Base-by-base conservation (phyloP, 2,329 filamentous ascomycete genomes). In the Aspergillus unguis region DNA sequence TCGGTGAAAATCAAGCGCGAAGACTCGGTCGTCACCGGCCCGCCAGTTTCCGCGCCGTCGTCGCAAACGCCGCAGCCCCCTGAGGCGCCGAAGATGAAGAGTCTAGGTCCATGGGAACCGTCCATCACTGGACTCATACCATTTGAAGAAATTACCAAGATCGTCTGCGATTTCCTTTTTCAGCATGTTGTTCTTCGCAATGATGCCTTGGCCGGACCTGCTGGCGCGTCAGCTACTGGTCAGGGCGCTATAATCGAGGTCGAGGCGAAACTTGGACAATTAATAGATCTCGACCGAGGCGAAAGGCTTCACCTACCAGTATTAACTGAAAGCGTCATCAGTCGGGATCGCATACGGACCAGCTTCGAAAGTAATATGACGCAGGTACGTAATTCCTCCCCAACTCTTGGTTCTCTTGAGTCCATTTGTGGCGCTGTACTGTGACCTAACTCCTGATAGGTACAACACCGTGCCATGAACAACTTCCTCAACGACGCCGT, bases 331-430 rank as follows among this genome's bases (percentile, higher is more conserved):
- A 87, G 83, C 44, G 76, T 95, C 5, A 71, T 95, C 23, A 77
- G 78, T 43, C 80, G 84, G 31, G 80, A 78, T 23, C 70, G 67
- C 32, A 65, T 74, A 42, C 80, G 82, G 41, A 78, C 87, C 29
- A 80, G 80, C 0, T 99, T 97, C 65, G 84, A 85, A 62, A 96
- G 91, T 66, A 89, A 85, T 56, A 96, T 97, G 92, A 92, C 88
- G 4, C 84, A 91, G 76, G 90, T 94, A 76, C 71, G 82, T 72
- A 31, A 10, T 11, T 32, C 27, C 4, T 33, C 17, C 17, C 25
- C 11, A 27, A 67, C 59, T 61, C 17, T 17, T 17, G 17, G 17
- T 17, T 17, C 17, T 17, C 17, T 17, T 17, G 17, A 17, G 17
- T 17, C 17, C 17, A 17, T 17, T 17, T 17, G 17, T 17, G 17